Evolutionary conservation across 306 rosid genomes (phyloP).

Genomic region (Rubus idaeus): DNA sequence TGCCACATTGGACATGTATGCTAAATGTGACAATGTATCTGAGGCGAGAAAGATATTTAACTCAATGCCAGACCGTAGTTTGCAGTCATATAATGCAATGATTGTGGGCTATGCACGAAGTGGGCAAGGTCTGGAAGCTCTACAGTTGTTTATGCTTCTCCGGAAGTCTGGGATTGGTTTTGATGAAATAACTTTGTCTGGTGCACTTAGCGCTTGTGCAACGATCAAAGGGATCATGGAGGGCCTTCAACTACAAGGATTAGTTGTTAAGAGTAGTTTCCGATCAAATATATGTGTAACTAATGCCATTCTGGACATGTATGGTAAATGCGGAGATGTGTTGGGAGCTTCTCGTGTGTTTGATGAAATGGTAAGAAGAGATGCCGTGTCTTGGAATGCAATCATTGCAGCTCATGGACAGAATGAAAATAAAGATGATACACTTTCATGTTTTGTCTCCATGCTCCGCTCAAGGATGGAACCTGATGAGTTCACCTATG

Average conservation of each 20-base stretch:
- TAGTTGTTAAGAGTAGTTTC: slow-evolving; percentile 56
- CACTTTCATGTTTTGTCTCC: slow-evolving; percentile 60
- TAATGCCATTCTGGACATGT: slow-evolving; percentile 83
- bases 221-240: slow-evolving; percentile 46
- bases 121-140: slow-evolving; percentile 58
- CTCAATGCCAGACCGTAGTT: slow-evolving; percentile 46
- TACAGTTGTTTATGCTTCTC: slow-evolving; percentile 51
- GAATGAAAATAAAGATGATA: slow-evolving; percentile 49
- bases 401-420: slow-evolving; percentile 78
- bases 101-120: slow-evolving; percentile 63
- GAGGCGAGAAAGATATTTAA: slow-evolving; percentile 68
- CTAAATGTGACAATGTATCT: slow-evolving; percentile 57
- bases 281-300: slow-evolving; percentile 63
- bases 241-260: slow-evolving; percentile 76
- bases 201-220: slow-evolving; percentile 70
- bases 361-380: slow-evolving; percentile 69
- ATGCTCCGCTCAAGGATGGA: slow-evolving; percentile 71
- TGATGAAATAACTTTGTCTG: slow-evolving; percentile 70
- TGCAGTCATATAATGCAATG: slow-evolving; percentile 78
- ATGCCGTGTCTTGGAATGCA: slow-evolving; percentile 91
- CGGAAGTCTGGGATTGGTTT: slow-evolving; percentile 50
- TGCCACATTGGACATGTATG: slow-evolving; percentile 89
- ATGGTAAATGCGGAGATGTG: slow-evolving; percentile 71
- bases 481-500: slow-evolving; percentile 82
- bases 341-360: slow-evolving; percentile 59